A percentile compares a stretch with the other conserved stretches of the same genome.
phyloP scores from a whole-genome alignment of 2,329 filamentous ascomycete species.

The Colletotrichum magnum region DNA sequence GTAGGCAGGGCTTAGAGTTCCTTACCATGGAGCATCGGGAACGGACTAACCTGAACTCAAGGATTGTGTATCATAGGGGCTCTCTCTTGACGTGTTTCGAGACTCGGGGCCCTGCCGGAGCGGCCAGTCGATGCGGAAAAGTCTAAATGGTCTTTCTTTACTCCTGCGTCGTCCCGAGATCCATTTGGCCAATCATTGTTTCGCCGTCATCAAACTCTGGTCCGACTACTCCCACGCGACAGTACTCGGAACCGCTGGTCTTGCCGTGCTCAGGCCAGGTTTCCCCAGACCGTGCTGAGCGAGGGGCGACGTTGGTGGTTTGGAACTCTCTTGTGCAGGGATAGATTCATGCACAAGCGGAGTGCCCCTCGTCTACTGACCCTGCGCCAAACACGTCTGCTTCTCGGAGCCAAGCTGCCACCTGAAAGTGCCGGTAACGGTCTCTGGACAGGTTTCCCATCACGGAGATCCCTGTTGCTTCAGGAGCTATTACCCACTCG shows the following conservation, averaged over 20 bases:
- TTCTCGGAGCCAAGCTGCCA: neutral
- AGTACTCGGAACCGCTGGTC: too few relatives aligned
- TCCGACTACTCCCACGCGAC: too few relatives aligned
- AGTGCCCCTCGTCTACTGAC: neutral
- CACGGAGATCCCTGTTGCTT: neutral
- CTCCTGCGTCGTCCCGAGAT: neutral
- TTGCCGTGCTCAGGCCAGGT: too few relatives aligned
- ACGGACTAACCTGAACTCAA: conserved; percentile 8
- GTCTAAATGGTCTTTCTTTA: neutral
- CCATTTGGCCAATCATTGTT: too few relatives aligned
- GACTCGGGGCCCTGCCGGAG: neutral
- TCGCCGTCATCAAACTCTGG: too few relatives aligned
- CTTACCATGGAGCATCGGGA: neutral
- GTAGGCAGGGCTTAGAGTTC: too few relatives aligned
- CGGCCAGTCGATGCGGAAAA: neutral
- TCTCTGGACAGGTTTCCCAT: neutral
- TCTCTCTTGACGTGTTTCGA: neutral
- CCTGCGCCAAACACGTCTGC: neutral
- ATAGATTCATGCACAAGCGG: conserved; percentile 8
- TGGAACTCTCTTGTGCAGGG: neutral
- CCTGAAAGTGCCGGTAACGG: neutral
- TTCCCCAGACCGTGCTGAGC: neutral
- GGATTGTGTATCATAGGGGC: neutral
- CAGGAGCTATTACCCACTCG: neutral
- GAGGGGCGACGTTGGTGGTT: neutral